phyloP scores from a whole-genome alignment of 2,329 filamentous ascomycete species.

The Sporothrix variecibatus region DNA sequence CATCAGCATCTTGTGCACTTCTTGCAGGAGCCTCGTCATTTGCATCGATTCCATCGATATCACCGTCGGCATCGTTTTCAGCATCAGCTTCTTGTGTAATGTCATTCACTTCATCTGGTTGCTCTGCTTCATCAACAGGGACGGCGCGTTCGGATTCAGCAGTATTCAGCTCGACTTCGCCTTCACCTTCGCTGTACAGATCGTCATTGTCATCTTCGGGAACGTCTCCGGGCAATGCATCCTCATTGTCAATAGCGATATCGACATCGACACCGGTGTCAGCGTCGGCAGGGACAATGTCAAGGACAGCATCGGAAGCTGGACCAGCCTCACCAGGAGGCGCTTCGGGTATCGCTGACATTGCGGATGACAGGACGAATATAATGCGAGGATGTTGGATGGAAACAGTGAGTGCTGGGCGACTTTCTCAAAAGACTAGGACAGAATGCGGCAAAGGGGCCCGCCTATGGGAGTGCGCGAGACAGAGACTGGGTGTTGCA shows the following conservation, averaged over 20 bases:
- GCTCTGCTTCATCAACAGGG: background rate
- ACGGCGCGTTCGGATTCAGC: background rate
- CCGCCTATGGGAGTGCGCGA: background rate
- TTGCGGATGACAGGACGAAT: background rate
- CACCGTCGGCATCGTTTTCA: background rate
- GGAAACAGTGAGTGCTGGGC: background rate
- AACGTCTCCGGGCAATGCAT: constrained; percentile 32
- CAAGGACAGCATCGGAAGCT: constrained; percentile 15
- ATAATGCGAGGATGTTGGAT: background rate
- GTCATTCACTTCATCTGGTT: background rate
- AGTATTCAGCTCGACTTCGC: background rate
- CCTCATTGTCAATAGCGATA: constrained; percentile 35
- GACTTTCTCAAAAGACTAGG: background rate
- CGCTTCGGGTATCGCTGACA: constrained; percentile 19
- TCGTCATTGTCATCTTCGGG: constrained; percentile 53
- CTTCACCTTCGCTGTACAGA: constrained; percentile 47
- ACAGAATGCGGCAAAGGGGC: background rate
- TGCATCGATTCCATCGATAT: background rate
- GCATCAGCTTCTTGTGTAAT: constrained; percentile 25
- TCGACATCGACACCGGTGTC: background rate
- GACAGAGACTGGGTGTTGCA: background rate
- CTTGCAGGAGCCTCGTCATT: too few relatives aligned
- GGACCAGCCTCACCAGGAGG: constrained; percentile 21
- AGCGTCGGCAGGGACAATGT: constrained; percentile 27
- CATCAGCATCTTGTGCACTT: background rate